Base-by-base conservation (phyloP, 1,139 yeast genomes). In the Torulaspora globosa region DNA sequence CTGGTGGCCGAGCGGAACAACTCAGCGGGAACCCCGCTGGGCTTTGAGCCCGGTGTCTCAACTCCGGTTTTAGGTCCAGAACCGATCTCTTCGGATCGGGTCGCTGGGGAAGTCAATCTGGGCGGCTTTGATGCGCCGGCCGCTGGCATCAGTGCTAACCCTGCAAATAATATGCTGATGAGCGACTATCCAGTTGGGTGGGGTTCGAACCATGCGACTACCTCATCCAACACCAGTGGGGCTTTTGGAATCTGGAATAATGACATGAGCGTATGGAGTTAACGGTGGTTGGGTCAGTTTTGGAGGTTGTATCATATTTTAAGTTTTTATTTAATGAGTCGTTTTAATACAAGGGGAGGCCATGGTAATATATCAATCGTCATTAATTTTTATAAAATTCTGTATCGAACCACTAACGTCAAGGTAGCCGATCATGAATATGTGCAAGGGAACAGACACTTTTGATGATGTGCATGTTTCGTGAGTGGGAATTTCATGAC, bases 261-360 rank as follows among this genome's bases (percentile, higher is more conserved):
- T 43, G 63, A 63, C 43, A 63, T 62, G 66, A 63, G 65, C 36
- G 68, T 65, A 30, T 63, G 68, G 68, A 63, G 67, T 47, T 64
- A 36, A 31, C 16, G 34, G 16, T 16, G 34, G 34, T 31, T 31
- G n/a, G 34, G 34, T 16, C 34, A 31, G 34, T 31, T 16, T 31
- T 12, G 34, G 34, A 31, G 28, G 44, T 39, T 37, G 36, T 35
- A 33, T 41, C 41, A 36, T 31, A 39, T 43, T 21, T 28, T 28
- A 21, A 16, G 34, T 31, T 37, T 28, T 24, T 21, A 15, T 33
- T 27, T 32, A 35, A 39, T 31, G 19, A 24, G 31, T 36, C 37
- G 16, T 41, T 33, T 21, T 30, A 36, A 41, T 33, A 29, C 45
- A 15, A 40, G 23, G 36, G 42, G 39, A 18, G 44, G 41, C 37